phyloP scores from a whole-genome alignment of 208 protist species.

The Paratrypanosoma confusum region DNA sequence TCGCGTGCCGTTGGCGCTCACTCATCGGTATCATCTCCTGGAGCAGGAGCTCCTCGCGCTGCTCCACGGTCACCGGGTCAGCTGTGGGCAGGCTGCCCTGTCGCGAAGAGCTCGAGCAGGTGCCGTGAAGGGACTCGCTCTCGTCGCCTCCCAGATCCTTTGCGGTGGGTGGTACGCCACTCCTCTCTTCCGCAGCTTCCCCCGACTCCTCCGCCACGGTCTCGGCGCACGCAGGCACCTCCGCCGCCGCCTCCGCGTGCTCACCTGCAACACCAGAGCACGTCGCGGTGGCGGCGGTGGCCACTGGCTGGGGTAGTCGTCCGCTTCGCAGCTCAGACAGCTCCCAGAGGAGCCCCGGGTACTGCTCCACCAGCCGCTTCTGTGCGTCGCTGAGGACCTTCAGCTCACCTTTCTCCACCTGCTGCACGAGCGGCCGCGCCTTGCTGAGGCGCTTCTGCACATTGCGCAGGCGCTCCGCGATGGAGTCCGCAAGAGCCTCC shows the following conservation, averaged over 20 bases:
- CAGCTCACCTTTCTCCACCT: conserved; percentile 8
- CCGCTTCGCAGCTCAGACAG: conserved; percentile 14
- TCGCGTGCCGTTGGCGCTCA: conserved; percentile 5
- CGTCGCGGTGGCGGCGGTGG: not conserved
- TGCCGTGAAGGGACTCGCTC: no score
- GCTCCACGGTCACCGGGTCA: no score
- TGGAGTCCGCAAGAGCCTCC: no score
- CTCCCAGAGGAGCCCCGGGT: conserved; percentile 12
- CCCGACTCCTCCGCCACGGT: not conserved
- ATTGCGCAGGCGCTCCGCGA: conserved; percentile 4
- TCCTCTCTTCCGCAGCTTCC: not conserved
- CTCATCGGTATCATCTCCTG: not conserved
- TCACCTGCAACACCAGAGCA: not conserved
- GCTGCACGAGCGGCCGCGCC: conserved; percentile 1
- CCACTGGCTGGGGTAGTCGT: conserved; percentile 5
- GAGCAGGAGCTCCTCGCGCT: not conserved
- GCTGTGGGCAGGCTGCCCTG: no score
- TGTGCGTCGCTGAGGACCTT: conserved; percentile 12
- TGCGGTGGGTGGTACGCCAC: not conserved
- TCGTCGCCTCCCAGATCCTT: not conserved
- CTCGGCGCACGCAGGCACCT: not conserved
- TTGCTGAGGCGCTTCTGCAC: conserved; percentile 3
- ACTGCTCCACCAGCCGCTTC: conserved; percentile 10
- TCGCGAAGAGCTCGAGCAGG: no score
- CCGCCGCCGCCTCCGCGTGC: conserved; percentile 1